These are phyloP conservation scores for Candida ponderosae DNA, from an alignment of 805 yeast genomes.

Conservation along the genomic window DNA sequence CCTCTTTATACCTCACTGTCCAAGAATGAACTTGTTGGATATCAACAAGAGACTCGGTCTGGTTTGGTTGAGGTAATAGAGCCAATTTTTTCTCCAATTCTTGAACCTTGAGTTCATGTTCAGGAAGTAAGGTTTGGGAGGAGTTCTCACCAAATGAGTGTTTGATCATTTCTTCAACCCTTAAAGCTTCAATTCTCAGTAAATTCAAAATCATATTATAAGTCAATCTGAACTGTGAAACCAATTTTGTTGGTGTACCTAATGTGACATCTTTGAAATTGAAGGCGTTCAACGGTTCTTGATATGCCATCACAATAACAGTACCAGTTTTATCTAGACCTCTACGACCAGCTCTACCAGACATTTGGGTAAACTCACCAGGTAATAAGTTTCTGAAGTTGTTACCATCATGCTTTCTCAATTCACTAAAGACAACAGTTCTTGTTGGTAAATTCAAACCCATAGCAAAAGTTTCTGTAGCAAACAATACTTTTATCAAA, in stretches of 20 bases:
- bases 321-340: slow-evolving; percentile 93
- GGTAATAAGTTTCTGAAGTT: slow-evolving; percentile 76
- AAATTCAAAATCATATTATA: slow-evolving; percentile 92
- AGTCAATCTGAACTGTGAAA: slow-evolving; percentile 89
- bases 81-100: slow-evolving; percentile 40
- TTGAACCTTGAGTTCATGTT: slow-evolving; percentile 63
- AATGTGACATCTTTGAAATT: slow-evolving; percentile 74
- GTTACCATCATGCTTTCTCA: slow-evolving; percentile 87
- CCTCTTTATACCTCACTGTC: slow-evolving; percentile 36
- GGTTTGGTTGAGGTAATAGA: slow-evolving; percentile 26
- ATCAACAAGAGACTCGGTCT: slow-evolving; percentile 29
- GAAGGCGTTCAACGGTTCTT: slow-evolving; percentile 46
- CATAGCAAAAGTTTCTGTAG: slow-evolving; percentile 99
- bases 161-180: slow-evolving; percentile 98
- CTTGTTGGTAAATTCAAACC: slow-evolving; percentile 94
- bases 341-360: slow-evolving; percentile 98
- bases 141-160: slow-evolving; percentile 91
- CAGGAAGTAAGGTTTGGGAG: slow-evolving; percentile 78
- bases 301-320: slow-evolving; percentile 84
- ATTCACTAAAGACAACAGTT: slow-evolving; percentile 84
- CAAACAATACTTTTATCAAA: slow-evolving; percentile 83
- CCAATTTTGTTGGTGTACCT: slow-evolving; percentile 85
- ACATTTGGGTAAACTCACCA: slow-evolving; percentile 98
- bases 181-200: slow-evolving; percentile 85
- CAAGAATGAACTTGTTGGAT: slow-evolving; percentile 37